Conservation (phyloP, 2,329 filamentous ascomycete genomes). For the Colletotrichum sp. region DNA sequence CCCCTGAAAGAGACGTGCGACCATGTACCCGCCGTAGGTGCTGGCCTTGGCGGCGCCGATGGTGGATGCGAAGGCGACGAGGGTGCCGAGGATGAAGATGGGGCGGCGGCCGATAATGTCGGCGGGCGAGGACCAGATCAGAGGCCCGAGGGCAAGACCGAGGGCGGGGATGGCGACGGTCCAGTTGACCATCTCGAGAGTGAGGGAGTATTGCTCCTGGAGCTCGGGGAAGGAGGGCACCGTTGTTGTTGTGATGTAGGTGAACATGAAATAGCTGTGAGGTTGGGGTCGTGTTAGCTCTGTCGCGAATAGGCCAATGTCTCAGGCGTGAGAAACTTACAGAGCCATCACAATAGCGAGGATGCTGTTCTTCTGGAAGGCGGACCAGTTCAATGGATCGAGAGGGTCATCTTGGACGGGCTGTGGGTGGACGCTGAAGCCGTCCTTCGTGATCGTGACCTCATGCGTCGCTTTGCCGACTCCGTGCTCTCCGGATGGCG, state of each 20-base stretch:
- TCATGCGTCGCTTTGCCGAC: slow-evolving; percentile 16
- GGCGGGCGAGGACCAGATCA: slow-evolving; percentile 51
- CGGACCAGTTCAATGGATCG: slow-evolving; percentile 61
- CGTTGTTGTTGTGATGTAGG: slow-evolving; percentile 62
- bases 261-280: slow-evolving; percentile 60
- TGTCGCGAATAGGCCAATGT: not conserved
- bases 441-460: slow-evolving; percentile 24
- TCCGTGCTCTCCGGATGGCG: not conserved
- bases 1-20: slow-evolving; percentile 63
- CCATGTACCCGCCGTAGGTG: slow-evolving; percentile 57
- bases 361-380: slow-evolving; percentile 50
- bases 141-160: slow-evolving; percentile 55
- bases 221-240: slow-evolving; percentile 58
- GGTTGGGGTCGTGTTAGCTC: not conserved
- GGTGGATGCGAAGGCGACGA: slow-evolving; percentile 35
- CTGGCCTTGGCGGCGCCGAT: slow-evolving; percentile 37
- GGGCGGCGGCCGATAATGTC: slow-evolving; percentile 58
- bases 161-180: slow-evolving; percentile 57
- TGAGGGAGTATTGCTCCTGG: slow-evolving; percentile 49
- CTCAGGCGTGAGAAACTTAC: slow-evolving; percentile 33
- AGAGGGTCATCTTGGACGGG: slow-evolving; percentile 42
- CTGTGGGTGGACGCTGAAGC: slow-evolving; percentile 40
- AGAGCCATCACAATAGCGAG: slow-evolving; percentile 58
- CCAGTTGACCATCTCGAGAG: slow-evolving; percentile 56
- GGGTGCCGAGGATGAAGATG: slow-evolving; percentile 49